Evolutionary conservation across 2,329 filamentous ascomycete species (phyloP), one percentile per base, ranked within the genome.

Genomic region (Ceratocystis harringtonii): DNA sequence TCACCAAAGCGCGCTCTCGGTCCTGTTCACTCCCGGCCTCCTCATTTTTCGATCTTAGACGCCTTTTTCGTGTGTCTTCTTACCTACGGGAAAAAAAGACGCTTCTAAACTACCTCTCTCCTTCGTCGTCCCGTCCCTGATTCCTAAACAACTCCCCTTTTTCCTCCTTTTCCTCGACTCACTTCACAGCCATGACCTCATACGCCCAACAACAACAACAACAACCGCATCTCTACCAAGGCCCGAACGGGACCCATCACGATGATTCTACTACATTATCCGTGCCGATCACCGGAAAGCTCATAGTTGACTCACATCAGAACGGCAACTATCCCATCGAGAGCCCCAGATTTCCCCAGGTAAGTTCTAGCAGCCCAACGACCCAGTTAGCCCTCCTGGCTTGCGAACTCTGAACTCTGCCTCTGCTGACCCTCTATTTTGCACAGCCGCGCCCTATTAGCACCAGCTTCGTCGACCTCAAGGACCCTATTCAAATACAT

Each of bases 401-500:
- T 43, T 32, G 6, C 6, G 5, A 36, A 22, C 55, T 8, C 2
- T 58, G 5, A 36, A 22, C 55, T 4, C 2, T 36, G 1, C 52
- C 6, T 12, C 28, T 22, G 17, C 55, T 58, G 22, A 58, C 55
- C 5, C 7, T 32, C 55, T 15, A 17, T 4, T 17, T 81, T 70
- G 68, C 75, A 45, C 75, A 77, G 36, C 30, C 55, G 15, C 78
- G 79, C 63, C 77, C 79, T 10, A 81, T 82, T 69, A 85, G 79
- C 70, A 83, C 82, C 22, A 76, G 75, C 3, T 77, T 81, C 10
- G 79, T 86, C 69, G 82, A 87, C 70, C 77, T 86, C 64, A 83
- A 84, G 69, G 88, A 89, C 74, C 83, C 80, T 67, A 88, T 99
- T 57, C 88, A 91, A 70, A 86, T 96, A 73, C 95, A 97, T 74